Conservation (phyloP, 768 basidiomycete species). For the Suillus lakei region DNA sequence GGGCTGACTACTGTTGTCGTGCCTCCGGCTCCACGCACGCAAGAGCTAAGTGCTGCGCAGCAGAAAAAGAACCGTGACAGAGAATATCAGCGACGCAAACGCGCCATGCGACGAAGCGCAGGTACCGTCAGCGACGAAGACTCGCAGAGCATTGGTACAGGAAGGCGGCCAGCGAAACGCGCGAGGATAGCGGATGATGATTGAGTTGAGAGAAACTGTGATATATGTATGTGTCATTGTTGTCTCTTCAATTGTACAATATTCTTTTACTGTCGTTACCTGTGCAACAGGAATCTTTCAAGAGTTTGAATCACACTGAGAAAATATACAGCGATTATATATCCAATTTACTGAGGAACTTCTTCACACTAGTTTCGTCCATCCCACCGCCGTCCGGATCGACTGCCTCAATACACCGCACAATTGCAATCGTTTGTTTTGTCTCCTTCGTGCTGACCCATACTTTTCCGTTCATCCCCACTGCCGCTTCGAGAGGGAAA, state of each 20-base stretch:
- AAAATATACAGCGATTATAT: constrained; percentile 29
- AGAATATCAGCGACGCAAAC: constrained; percentile 81
- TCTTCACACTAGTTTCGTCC: constrained; percentile 56
- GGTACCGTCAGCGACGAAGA: constrained; percentile 80
- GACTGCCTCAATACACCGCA: constrained; percentile 80
- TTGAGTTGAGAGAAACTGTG: constrained; percentile 30
- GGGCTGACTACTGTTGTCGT: constrained; percentile 79
- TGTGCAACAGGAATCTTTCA: not conserved
- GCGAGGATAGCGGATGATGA: constrained; percentile 72
- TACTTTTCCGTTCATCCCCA: constrained; percentile 90
- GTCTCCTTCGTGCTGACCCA: constrained; percentile 84
- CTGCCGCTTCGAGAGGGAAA: constrained; percentile 87
- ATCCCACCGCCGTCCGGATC: constrained; percentile 76
- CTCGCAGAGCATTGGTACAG: constrained; percentile 45
- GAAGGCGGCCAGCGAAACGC: constrained; percentile 70
- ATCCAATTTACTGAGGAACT: constrained; percentile 54
- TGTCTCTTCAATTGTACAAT: constrained; percentile 15
- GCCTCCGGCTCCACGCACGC: constrained; percentile 69
- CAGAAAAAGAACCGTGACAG: constrained; percentile 80
- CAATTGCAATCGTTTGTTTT: constrained; percentile 73
- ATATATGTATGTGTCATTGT: not conserved
- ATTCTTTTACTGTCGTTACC: not conserved
- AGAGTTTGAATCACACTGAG: not conserved
- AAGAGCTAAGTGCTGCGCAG: constrained; percentile 72
- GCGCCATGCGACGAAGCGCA: constrained; percentile 65